A percentile compares a stretch with the other conserved stretches of the same genome.
Evolutionary conservation across 805 yeast genomes (phyloP).

Genomic region (Sugiyamaella marilandica): DNA sequence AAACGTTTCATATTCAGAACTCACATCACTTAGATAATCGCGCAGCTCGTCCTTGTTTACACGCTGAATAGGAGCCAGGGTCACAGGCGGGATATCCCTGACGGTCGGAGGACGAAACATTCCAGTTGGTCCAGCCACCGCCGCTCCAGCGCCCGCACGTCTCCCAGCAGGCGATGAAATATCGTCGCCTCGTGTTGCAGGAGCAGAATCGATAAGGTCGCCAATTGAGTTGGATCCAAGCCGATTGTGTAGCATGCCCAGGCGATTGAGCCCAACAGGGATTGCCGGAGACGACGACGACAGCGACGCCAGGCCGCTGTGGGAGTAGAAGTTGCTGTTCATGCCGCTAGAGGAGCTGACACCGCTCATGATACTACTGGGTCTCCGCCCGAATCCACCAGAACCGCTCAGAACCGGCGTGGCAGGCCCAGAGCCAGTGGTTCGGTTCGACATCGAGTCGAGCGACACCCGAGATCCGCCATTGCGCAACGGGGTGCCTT

Average conservation of each 20-base stretch:
- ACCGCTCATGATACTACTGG: slow-evolving; percentile 15
- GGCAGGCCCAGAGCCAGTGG: background rate
- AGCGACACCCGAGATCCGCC: slow-evolving; percentile 3
- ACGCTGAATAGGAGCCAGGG: slow-evolving; percentile 49
- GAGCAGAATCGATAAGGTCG: slow-evolving; percentile 56
- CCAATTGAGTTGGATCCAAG: slow-evolving; percentile 72
- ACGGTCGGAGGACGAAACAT: slow-evolving; percentile 55
- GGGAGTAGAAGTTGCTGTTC: slow-evolving; percentile 2
- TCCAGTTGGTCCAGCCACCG: slow-evolving; percentile 37
- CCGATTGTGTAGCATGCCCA: slow-evolving; percentile 44
- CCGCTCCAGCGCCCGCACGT: background rate
- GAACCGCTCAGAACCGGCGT: slow-evolving; percentile 2
- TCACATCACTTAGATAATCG: slow-evolving; percentile 41
- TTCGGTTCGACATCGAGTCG: background rate
- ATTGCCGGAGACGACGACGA: slow-evolving; percentile 7
- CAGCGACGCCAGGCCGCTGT: background rate
- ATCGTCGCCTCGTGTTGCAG: slow-evolving; percentile 7
- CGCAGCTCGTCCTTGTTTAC: slow-evolving; percentile 42
- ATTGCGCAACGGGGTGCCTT: slow-evolving; percentile 1
- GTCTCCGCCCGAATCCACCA: slow-evolving; percentile 2
- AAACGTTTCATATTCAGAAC: slow-evolving; percentile 39
- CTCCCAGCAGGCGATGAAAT: slow-evolving; percentile 21
- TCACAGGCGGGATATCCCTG: slow-evolving; percentile 79
- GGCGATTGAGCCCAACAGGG: slow-evolving; percentile 37
- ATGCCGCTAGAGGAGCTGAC: slow-evolving; percentile 7